Evolutionary conservation across 2,329 filamentous ascomycete genomes (phyloP), one percentile per base, ranked within the genome.

Genomic region (Esteya vermicola): DNA sequence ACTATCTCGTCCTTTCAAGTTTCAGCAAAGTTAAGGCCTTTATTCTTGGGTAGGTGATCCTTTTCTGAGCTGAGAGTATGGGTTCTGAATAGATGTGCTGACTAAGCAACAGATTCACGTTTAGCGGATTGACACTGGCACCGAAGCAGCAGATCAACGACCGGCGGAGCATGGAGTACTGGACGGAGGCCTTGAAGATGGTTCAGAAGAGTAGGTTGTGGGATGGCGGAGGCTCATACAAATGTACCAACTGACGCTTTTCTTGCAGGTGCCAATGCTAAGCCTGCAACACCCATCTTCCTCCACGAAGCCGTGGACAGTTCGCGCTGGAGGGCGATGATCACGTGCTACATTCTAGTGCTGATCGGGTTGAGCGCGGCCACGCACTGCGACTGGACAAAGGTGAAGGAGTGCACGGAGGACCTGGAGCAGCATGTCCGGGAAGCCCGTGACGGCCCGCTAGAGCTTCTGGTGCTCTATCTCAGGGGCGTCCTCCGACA

Each of bases 401-500:
- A 67, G 33, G 81, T 83, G 4, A 69, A 65, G 49, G 61, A 72
- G 43, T 70, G 66, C 41, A 57, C 84, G 16, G 59, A 65, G 12
- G 65, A 68, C 33, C 59, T 82, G 12, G 63, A 69, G 38, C 56
- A 53, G 39, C 60, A 66, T 26, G 55, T 64, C 36, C 54, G 53
- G 33, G 57, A 57, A 25, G 56, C 54, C 45, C 60, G 51, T 45
- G 64, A 62, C 53, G 61, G 52, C 46, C 64, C 64, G 3, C 65
- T 76, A 27, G 56, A 57, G 20, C 61, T 75, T 26, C 65, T 83
- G 33, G 65, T 73, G 7, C 62, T 73, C 33, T 95, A 95, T 56
- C 72, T 94, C 16, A 65, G 70, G 1, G 88, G 81, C 1, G 71
- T 83, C 8, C 81, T 85, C 49, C 65, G 77, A 39, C 89, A 95